phyloP scores from a whole-genome alignment of 139 green algal genomes.

The Yamagishiella unicocca region DNA sequence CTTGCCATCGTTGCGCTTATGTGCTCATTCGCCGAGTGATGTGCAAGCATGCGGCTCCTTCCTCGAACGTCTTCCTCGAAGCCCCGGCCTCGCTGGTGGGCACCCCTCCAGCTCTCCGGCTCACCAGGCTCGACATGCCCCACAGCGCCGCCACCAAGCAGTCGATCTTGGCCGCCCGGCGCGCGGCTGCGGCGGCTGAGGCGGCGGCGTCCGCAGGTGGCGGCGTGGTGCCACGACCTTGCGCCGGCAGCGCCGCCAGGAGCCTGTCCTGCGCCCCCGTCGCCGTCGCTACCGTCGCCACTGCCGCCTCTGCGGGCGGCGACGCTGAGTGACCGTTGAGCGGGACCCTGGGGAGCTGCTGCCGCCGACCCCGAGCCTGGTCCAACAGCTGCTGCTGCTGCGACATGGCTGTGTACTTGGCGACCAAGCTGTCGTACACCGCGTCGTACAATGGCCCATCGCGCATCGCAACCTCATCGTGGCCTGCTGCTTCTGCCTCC shows the following conservation, averaged over 20 bases:
- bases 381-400: not conserved
- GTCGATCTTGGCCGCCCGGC: not conserved
- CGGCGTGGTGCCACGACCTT: not conserved
- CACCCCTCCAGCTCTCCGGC: too few relatives aligned
- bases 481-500: too few relatives aligned
- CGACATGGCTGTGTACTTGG: not conserved
- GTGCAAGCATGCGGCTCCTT: too few relatives aligned
- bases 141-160: constrained; percentile 34
- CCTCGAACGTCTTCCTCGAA: too few relatives aligned
- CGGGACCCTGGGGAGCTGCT: not conserved
- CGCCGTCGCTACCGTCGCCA: not conserved
- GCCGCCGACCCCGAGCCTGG: not conserved
- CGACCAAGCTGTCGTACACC: constrained; percentile 18
- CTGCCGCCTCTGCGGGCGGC: not conserved
- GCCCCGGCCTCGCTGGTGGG: too few relatives aligned
- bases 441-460: not conserved
- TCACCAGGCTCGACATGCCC: constrained; percentile 34
- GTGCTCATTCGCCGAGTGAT: too few relatives aligned
- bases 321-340: not conserved
- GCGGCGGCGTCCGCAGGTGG: not conserved
- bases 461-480: too few relatives aligned
- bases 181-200: not conserved
- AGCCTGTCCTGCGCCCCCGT: not conserved
- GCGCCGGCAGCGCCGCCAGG: not conserved
- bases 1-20: too few relatives aligned